Base-by-base conservation (phyloP, 2,329 filamentous ascomycete species). In the Ophiostoma perfectum region DNA sequence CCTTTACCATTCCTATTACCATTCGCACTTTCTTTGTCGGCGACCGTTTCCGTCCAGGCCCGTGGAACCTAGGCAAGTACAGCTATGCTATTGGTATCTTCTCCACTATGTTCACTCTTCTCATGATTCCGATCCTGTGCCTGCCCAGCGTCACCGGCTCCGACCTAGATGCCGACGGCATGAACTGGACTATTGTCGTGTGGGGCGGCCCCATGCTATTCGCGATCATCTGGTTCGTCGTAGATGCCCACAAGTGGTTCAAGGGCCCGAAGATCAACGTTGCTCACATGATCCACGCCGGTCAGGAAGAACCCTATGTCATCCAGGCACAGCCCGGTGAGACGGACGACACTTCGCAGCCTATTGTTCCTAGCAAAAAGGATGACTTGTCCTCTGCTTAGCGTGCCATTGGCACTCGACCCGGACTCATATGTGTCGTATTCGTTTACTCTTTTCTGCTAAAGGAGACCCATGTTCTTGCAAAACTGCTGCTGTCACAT, bases 141-240 rank as follows among this genome's bases (percentile, higher is more conserved):
- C 80, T 91, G 64, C 89, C 88, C 0, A 82, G 81, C 64, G 79
- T 81, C 5, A 85, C 80, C 1, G 87, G 86, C 1, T 77, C 75
- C 0, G 78, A 89, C 72, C 75, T 90, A 66, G 81, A 82, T 9
- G 73, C 72, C 3, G 69, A 74, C 2, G 73, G 78, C 6, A 90
- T 90, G 88, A 90, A 91, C 74, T 91, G 88, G 85, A 90, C 88
- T 1, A 84, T 80, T 71, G 78, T 90, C 38, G 87, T 89, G 8
- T 90, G 88, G 76, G 88, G 87, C 5, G 87, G 79, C 2, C 84
- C 86, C 0, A 90, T 90, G 87, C 69, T 86, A 4, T 74, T 81
- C 3, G 80, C 86, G 4, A 77, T 81, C 2, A 76, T 88, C 14
- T 90, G 87, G 86, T 91, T 87, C 81, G 78, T 85, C 55, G 77